Conservation (phyloP, 1,284 basidiomycete genomes). For the Malassezia globosa region DNA sequence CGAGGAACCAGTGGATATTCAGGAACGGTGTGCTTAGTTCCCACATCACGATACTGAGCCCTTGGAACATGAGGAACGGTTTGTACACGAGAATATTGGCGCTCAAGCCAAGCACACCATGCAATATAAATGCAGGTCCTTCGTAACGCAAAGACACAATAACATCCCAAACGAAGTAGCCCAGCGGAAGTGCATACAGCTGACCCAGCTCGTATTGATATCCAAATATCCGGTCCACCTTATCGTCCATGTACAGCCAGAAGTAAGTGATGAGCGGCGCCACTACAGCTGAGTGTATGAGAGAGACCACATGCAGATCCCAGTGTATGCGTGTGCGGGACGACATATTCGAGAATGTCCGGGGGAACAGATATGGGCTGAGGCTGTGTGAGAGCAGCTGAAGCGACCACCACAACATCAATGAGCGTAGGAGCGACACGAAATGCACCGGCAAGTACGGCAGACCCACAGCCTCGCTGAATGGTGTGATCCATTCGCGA, state of each 20-base stretch:
- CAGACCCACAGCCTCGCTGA: constrained; percentile 27
- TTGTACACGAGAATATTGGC: constrained; percentile 41
- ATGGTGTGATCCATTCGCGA: constrained; percentile 24
- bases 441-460: constrained; percentile 33
- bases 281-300: constrained; percentile 33
- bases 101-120: constrained; percentile 42
- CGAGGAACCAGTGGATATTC: constrained; percentile 49
- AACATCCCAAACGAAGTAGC: constrained; percentile 45
- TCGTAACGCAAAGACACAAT: constrained; percentile 42
- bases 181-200: constrained; percentile 38
- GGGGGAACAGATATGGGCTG: constrained; percentile 38
- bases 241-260: constrained; percentile 28
- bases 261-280: constrained; percentile 27
- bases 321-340: constrained; percentile 38
- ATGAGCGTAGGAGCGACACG: constrained; percentile 34
- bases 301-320: constrained; percentile 47
- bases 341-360: constrained; percentile 34
- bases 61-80: constrained; percentile 48
- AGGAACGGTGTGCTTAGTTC: constrained; percentile 48
- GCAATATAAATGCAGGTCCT: constrained; percentile 47
- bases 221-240: constrained; percentile 37
- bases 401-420: constrained; percentile 37
- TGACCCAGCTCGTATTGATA: constrained; percentile 30
- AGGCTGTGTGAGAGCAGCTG: constrained; percentile 38
- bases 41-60: constrained; percentile 47